Evolutionary conservation across 208 protist genomes (phyloP), one percentile per base, ranked within the genome.

Genomic region (Trypanosoma scelopori): DNA sequence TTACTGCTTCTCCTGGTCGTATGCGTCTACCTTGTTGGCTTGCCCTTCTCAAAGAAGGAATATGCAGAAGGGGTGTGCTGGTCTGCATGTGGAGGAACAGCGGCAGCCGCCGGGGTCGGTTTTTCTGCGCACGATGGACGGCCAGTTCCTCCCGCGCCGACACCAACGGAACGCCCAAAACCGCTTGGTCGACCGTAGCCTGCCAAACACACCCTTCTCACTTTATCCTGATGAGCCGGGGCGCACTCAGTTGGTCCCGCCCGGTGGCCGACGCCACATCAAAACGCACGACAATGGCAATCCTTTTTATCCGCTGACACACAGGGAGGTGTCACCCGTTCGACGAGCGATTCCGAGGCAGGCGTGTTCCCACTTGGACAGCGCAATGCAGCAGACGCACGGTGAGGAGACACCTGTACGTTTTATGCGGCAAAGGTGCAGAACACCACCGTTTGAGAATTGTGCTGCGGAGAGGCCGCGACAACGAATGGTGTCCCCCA

Each of bases 101-200:
- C 59, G 50, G 59, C 85, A 79, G 52, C 87, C 84, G 4, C 77
- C 85, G 1, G 87, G 87, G 13, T 88, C 87, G 2, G 75, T 91
- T 45, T 93, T 93, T 55, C 66, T 89, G 42, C 63, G 69, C 37
- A 45, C 76, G 13, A 76, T 93, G 62, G 87, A 85, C 61, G 30
- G 60, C 3, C 82, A 89, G 50, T 81, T 78, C 5, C 53, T 76
- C 47, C 55, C 48, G 32, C 76, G 62, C 0, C 58, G 60, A 12
- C 45, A 48, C 3, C 78, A 82, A 32, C 75, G 76, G 27, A 79
- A 72, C n/a, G 35, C 16, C 3, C 75, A 79, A 0, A 57, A 64
- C 20, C 27, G 27, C 15, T 45, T 67, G 25, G 79, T 79, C 35
- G 69, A 84, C 22, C 74, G 76, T 30, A 92, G 82, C 51, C 69